These are phyloP conservation scores for Saccharum hybrid DNA, from an alignment of 202 grass and related monocot genomes.

Conservation along the genomic window DNA sequence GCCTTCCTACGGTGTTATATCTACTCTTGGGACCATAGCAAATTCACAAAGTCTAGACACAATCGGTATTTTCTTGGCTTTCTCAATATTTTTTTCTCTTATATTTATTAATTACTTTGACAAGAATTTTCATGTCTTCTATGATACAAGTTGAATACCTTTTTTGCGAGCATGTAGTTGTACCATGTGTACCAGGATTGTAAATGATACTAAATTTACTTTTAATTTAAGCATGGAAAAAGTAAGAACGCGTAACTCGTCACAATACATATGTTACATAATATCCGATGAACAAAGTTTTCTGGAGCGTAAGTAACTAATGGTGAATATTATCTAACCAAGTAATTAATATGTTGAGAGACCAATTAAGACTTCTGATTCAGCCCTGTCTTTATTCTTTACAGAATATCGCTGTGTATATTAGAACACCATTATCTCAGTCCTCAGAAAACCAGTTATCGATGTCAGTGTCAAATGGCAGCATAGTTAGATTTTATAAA, in stretches of 20 bases:
- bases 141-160: conserved; percentile 6
- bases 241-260: neutral
- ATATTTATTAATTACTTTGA: conserved; percentile 28
- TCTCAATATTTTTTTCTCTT: neutral
- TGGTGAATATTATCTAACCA: conserved; percentile 27
- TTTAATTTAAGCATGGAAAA: neutral
- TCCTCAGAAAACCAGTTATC: conserved; percentile 18
- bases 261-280: conserved; percentile 17
- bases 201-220: neutral
- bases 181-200: neutral
- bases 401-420: conserved; percentile 30
- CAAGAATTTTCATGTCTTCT: conserved; percentile 26
- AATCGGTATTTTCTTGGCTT: conserved; percentile 63
- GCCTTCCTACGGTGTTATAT: conserved; percentile 85
- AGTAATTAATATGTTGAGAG: neutral
- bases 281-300: conserved; percentile 3
- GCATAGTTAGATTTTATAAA: neutral
- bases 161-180: neutral
- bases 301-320: neutral
- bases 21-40: conserved; percentile 71
- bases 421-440: neutral
- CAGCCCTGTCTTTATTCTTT: neutral
- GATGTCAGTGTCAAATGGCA: neutral
- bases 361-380: neutral
- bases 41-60: conserved; percentile 92